Evolutionary conservation across 148 eudicot genomes (phyloP), one percentile per base, ranked within the genome.

Genomic region (Vaccinium myrtillus): DNA sequence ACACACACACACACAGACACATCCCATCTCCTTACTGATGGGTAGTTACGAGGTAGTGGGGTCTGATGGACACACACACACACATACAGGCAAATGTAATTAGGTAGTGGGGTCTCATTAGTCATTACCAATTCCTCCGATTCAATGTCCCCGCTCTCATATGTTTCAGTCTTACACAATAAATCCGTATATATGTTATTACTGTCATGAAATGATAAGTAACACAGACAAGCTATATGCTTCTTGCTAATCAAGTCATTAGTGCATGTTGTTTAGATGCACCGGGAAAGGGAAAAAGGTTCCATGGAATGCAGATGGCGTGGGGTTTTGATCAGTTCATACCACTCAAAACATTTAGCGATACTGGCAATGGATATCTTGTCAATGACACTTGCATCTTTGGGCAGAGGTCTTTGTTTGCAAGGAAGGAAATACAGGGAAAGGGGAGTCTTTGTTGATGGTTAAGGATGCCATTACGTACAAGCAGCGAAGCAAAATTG

Each of bases 331-430:
- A 77, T 10, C 16, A 23, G 19, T 77, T 50, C 58, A 77, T 77
- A 58, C 58, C 58, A 23, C 58, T 77, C 48, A 23, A 50, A 49
- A 50, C 59, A 77, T 77, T 77, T 14, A 77, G 10, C 58, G 12
- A 77, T 77, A 13, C 55, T 23, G 8, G 32, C 79, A 77, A 49
- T 7, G 79, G 79, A 53, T 77, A 77, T 77, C 79, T 77, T 77
- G 79, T 77, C 56, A 23, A 77, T 36, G 79, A 77, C 79, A 77
- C 16, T 50, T 77, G 79, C 36, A 13, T 49, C 79, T 23, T 77
- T 23, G 79, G 79, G 79, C 79, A 50, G 79, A 77, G 79, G 79
- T 77, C 32, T 77, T 77, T 23, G 55, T 77, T 32, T 23, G 79
- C 79, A 77, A 77, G 59, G 59, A 77, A 23, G 4, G 18, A 77